A percentile compares a stretch with the other conserved stretches of the same genome.
Evolutionary conservation across 2,329 filamentous ascomycete genomes (phyloP).

Genomic region (Massarina eburnea): DNA sequence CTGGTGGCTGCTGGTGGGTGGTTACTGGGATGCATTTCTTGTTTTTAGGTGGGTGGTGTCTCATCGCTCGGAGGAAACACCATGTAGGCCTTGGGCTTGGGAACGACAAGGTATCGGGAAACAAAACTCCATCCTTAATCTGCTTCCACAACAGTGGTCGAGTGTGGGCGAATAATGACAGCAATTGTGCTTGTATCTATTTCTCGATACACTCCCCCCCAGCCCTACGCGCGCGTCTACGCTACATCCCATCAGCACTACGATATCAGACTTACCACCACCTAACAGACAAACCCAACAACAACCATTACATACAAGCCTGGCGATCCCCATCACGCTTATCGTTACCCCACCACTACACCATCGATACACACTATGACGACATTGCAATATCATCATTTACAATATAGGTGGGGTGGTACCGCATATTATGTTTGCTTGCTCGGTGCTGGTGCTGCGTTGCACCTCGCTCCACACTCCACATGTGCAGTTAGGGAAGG

Average conservation of each 20-base stretch:
- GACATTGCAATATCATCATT: not conserved
- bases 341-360: not conserved
- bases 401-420: too few relatives aligned
- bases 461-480: too few relatives aligned
- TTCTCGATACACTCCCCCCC: not conserved
- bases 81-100: too few relatives aligned
- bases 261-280: not conserved
- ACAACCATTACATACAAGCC: too few relatives aligned
- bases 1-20: not conserved
- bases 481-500: too few relatives aligned
- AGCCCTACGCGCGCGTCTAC: too few relatives aligned
- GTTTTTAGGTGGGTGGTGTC: too few relatives aligned
- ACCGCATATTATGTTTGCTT: too few relatives aligned
- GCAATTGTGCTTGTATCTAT: too few relatives aligned
- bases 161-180: too few relatives aligned
- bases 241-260: too few relatives aligned
- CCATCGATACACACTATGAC: not conserved
- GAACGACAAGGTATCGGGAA: not conserved
- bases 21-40: not conserved
- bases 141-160: not conserved
- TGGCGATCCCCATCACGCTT: not conserved
- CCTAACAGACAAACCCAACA: not conserved
- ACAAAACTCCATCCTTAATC: not conserved
- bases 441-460: too few relatives aligned
- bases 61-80: not conserved